Base-by-base conservation (phyloP, 176 grass and related monocot genomes). In the Dactylis glomerata region DNA sequence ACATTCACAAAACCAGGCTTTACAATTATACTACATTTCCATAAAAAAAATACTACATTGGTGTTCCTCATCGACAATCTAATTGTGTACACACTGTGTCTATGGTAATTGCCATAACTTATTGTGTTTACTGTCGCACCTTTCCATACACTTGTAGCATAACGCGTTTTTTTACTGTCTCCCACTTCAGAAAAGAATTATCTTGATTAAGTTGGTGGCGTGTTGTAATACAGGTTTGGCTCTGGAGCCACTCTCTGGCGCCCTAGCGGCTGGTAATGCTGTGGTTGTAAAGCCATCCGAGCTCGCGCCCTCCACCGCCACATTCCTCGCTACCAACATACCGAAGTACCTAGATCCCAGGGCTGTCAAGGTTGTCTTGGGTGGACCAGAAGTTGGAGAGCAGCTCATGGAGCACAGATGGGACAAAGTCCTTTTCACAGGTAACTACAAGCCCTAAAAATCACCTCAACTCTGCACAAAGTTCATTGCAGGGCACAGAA, bases 401-500 rank as follows among this genome's bases (percentile, higher is more conserved):
- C 76, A 75, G 24, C 91, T 98, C 78, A 93, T 98, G 95, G 89
- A 98, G 5, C 73, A 90, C 26, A 89, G 78, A 89, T 98, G 95
- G 95, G 92, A 98, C 81, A 98, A 93, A 61, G 88, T 98, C 56
- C 92, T 98, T 57, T 98, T 93, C 83, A 98, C 95, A 16, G 95
- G 95, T 91, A 83, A 81, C 32, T 63, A 31, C n/a, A 56, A 22
- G 24, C 17, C 27, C 15, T 40, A 12, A 73, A 73, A 59, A 45
- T 59, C 68, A 83, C 38, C 24, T 73, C 17, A 22, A 62, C 28
- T 71, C n/a, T 40, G 68, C 71, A 62, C 41, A 23, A 22, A 12
- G 2, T 8, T 51, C 14, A 31, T 8, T 62, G 24, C 20, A 56
- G 1, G 6, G 32, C 16, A 19, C 11, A 5, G 36, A 36, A 37